These are phyloP conservation scores for Infundibulicybe gibba DNA, from an alignment of 768 basidiomycete genomes.

Conservation along the genomic window DNA sequence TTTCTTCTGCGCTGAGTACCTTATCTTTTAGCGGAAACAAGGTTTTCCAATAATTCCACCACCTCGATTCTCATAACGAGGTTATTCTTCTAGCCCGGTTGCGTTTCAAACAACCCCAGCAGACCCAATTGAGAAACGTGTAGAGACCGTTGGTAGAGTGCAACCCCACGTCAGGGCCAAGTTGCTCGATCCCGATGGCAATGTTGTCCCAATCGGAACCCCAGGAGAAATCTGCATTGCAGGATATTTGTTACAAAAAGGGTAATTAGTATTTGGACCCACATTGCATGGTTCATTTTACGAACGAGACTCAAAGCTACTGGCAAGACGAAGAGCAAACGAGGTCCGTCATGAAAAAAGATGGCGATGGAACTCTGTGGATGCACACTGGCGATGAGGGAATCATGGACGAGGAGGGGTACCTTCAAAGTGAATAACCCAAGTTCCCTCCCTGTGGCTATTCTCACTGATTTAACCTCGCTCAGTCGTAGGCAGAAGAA, in stretches of 20 bases:
- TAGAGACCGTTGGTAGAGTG: slow-evolving; percentile 78
- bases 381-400: slow-evolving; percentile 85
- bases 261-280: slow-evolving; percentile 35
- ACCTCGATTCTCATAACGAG: background rate
- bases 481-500: slow-evolving; percentile 74
- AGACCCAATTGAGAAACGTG: slow-evolving; percentile 70
- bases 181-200: slow-evolving; percentile 53
- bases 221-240: slow-evolving; percentile 74
- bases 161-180: slow-evolving; percentile 80
- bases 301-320: slow-evolving; percentile 42
- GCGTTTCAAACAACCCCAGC: slow-evolving; percentile 75
- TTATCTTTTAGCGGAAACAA: slow-evolving; percentile 62
- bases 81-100: slow-evolving; percentile 53
- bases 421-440: slow-evolving; percentile 55
- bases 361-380: slow-evolving; percentile 61
- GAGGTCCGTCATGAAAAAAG: slow-evolving; percentile 46
- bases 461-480: slow-evolving; percentile 1
- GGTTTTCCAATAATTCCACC: slow-evolving; percentile 25
- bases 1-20: slow-evolving; percentile 1
- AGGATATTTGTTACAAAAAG: slow-evolving; percentile 79
- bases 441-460: background rate
- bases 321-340: slow-evolving; percentile 77
- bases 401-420: slow-evolving; percentile 79
- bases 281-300: background rate
- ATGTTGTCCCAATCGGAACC: slow-evolving; percentile 64